Evolutionary conservation across 768 basidiomycete species (phyloP), one percentile per base, ranked within the genome.

Genomic region (Russula olivacea): DNA sequence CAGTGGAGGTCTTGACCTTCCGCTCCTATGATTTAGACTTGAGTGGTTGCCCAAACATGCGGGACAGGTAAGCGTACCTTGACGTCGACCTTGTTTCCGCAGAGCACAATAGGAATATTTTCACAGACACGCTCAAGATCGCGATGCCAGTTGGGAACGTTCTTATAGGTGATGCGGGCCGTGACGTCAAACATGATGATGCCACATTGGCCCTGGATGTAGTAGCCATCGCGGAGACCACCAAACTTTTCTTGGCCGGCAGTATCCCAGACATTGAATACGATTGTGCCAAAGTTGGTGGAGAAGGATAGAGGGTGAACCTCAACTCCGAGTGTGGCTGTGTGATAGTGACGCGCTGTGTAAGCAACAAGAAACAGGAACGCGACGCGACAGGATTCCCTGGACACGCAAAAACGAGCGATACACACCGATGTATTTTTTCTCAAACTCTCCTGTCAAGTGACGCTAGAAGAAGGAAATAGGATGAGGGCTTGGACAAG

Each of bases 141-240:
- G 73, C 97, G 91, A 82, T 98, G 96, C 97, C 97, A 99, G 83
- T 98, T 99, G 69, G 97, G 97, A 38, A 99, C 97, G 75, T 98
- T 98, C 83, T 98, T 98, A 83, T 99, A 99, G 61, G 97, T 99
- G 85, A 98, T 99, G 72, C 97, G 88, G 59, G 97, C 97, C 63
- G 97, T 98, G 68, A 98, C 96, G 72, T 93, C 97, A 80, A 98
- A 98, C 97, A 99, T 98, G 86, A 99, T 98, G 82, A 99, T 98
- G 71, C 97, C 97, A 73, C 94, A 98, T 77, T 99, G 97, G 71
- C 94, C 94, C 78, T 95, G 92, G 74, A 93, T 93, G 77, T 93
- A 93, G 77, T 93, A 94, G 51, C 95, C 94, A 77, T 97, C 94
- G 67, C 94, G 91, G 66, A 98, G 89, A 73, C 94, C 95, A 79